A percentile compares a stretch with the other conserved stretches of the same genome.
phyloP scores from a whole-genome alignment of 2,329 filamentous ascomycete genomes.

The Aspergillus alliaceus region DNA sequence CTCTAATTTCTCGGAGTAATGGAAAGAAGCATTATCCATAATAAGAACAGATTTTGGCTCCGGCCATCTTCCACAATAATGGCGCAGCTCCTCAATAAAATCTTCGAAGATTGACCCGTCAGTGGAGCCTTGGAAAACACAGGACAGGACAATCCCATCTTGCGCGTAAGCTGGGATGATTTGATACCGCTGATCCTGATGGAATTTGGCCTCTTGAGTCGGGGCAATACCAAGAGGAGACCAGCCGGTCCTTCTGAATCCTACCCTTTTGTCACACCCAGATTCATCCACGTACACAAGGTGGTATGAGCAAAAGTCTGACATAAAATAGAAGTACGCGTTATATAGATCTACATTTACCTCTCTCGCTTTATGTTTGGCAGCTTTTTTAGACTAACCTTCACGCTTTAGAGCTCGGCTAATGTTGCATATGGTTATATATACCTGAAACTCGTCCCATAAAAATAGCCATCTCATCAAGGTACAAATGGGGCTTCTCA shows the following conservation, averaged over 20 bases:
- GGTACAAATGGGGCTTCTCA: slow-evolving; percentile 31
- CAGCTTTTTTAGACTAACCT: slow-evolving; percentile 33
- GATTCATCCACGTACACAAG: no score
- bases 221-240: slow-evolving; percentile 25
- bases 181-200: slow-evolving; percentile 24
- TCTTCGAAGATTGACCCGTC: slow-evolving; percentile 29
- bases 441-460: slow-evolving; percentile 25
- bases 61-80: slow-evolving; percentile 24
- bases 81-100: slow-evolving; percentile 30
- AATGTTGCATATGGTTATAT: slow-evolving; percentile 20
- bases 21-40: no score
- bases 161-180: slow-evolving; percentile 34
- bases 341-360: slow-evolving; percentile 34
- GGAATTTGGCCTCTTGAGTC: slow-evolving; percentile 21
- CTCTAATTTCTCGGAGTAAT: slow-evolving; percentile 25
- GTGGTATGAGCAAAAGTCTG: slow-evolving; percentile 30
- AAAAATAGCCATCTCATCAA: slow-evolving; percentile 33
- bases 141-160: slow-evolving; percentile 29
- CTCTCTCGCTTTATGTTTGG: slow-evolving; percentile 30
- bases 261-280: slow-evolving; percentile 34
- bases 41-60: slow-evolving; percentile 30
- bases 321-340: slow-evolving; percentile 30
- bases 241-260: slow-evolving; percentile 35
- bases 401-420: slow-evolving; percentile 21
- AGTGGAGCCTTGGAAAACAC: slow-evolving; percentile 30